phyloP scores from a whole-genome alignment of 805 yeast species.

The Yarrowia yakushimensis region DNA sequence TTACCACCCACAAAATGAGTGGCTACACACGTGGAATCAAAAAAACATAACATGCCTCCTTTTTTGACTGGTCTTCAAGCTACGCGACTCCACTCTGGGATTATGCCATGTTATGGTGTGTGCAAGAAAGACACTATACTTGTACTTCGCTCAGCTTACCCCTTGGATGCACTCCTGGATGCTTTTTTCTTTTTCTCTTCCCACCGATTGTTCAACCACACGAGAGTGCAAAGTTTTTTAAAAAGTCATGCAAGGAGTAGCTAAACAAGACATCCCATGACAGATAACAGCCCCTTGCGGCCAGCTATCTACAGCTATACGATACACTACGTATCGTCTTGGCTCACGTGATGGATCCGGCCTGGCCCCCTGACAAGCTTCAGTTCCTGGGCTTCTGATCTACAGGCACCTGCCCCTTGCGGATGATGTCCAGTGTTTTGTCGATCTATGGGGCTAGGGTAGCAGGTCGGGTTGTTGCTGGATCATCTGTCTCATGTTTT shows the following conservation, averaged over 20 bases:
- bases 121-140: background rate
- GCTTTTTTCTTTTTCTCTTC: background rate
- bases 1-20: background rate
- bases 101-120: background rate
- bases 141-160: background rate
- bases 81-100: background rate
- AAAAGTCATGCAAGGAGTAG: conserved; percentile 7
- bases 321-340: no score
- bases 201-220: background rate
- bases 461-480: background rate
- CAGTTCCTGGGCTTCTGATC: conserved; percentile 5
- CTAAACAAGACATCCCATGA: background rate
- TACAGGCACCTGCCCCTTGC: conserved; percentile 19
- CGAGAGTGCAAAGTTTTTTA: background rate
- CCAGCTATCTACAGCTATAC: no score
- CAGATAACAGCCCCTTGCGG: background rate
- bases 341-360: background rate
- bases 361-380: background rate
- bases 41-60: no score
- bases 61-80: background rate
- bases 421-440: background rate
- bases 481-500: background rate
- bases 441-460: background rate
- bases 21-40: background rate
- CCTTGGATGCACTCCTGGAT: conserved; percentile 16